phyloP scores from a whole-genome alignment of 352 stramenopile genomes.

The Elongisporangium senticosum region DNA sequence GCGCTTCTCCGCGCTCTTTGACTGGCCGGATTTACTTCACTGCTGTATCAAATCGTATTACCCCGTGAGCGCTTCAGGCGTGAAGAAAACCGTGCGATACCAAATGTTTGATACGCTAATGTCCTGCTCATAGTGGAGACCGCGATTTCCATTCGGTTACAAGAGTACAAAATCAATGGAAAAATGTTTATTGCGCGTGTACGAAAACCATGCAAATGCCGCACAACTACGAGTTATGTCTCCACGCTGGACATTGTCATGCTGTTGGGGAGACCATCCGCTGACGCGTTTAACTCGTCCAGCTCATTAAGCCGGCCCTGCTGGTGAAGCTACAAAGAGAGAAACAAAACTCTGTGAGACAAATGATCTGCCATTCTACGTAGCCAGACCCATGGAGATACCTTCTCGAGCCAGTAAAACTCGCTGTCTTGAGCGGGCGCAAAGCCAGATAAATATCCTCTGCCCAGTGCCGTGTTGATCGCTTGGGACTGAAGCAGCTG shows the following conservation, averaged over 20 bases:
- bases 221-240: background rate
- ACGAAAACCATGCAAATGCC: slow-evolving; percentile 12
- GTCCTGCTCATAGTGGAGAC: slow-evolving; percentile 18
- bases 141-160: slow-evolving; percentile 5
- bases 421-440: slow-evolving; percentile 68
- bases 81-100: slow-evolving; percentile 40
- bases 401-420: slow-evolving; percentile 89
- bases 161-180: slow-evolving; percentile 8
- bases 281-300: slow-evolving; percentile 24
- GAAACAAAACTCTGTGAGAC: slow-evolving; percentile 12
- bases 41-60: slow-evolving; percentile 75
- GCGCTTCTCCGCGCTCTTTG: slow-evolving; percentile 30
- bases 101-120: slow-evolving; percentile 67
- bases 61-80: slow-evolving; percentile 10
- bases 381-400: slow-evolving; percentile 12
- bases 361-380: background rate
- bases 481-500: slow-evolving; percentile 85
- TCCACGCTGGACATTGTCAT: slow-evolving; percentile 49
- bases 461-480: slow-evolving; percentile 70
- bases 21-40: slow-evolving; percentile 18
- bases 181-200: slow-evolving; percentile 12
- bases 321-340: slow-evolving; percentile 47
- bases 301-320: slow-evolving; percentile 42
- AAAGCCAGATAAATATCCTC: slow-evolving; percentile 32
- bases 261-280: slow-evolving; percentile 25